Conservation (phyloP, 2,329 filamentous ascomycete species). For the Westerdykella sp. region DNA sequence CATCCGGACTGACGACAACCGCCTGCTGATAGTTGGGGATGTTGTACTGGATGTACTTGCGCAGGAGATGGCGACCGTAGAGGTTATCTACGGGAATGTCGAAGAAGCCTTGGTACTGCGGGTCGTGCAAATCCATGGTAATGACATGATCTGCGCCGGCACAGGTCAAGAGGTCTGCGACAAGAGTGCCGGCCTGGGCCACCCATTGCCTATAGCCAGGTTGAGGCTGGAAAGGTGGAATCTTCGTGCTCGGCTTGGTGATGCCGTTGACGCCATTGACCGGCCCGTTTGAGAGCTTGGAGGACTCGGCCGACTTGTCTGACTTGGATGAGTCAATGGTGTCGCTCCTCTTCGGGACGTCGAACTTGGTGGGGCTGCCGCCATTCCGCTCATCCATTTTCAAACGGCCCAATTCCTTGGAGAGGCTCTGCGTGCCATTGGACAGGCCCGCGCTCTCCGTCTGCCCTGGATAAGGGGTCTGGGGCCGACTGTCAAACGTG, state of each 20-base stretch:
- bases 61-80: conserved; percentile 71
- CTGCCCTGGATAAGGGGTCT: conserved; percentile 70
- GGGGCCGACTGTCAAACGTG: conserved; percentile 88
- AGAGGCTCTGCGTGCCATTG: conserved; percentile 63
- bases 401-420: conserved; percentile 66
- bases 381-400: conserved; percentile 52
- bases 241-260: conserved; percentile 48
- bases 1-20: conserved; percentile 93
- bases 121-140: conserved; percentile 94
- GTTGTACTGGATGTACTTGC: conserved; percentile 66
- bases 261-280: conserved; percentile 59
- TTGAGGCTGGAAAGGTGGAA: conserved; percentile 64
- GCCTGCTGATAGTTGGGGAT: conserved; percentile 80
- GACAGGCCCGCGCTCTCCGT: conserved; percentile 59
- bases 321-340: conserved; percentile 29
- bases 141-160: conserved; percentile 95
- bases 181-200: conserved; percentile 88
- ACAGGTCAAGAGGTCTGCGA: conserved; percentile 90
- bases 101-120: conserved; percentile 97
- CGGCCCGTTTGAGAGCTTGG: conserved; percentile 12
- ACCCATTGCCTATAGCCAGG: conserved; percentile 99
- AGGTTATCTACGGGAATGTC: conserved; percentile 98
- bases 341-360: conserved; percentile 25
- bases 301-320: conserved; percentile 19
- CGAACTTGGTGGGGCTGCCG: conserved; percentile 15